A percentile compares a stretch with the other conserved stretches of the same genome.
Conservation (phyloP, 164 flowering plant species). For the Nelumbo lutea region DNA sequence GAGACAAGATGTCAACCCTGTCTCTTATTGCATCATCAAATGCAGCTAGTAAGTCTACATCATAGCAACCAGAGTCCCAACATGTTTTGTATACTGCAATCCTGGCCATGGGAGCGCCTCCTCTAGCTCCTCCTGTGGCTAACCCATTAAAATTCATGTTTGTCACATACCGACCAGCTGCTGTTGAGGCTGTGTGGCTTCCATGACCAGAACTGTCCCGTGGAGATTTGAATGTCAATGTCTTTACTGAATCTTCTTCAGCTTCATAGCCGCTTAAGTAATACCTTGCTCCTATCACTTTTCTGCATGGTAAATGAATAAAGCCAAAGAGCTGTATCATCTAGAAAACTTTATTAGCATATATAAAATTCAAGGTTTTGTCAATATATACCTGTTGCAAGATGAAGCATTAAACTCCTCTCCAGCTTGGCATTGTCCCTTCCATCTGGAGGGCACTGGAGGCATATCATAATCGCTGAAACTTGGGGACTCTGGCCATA, state of each 20-base stretch:
- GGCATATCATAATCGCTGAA: slow-evolving; percentile 66
- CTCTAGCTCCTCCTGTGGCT: slow-evolving; percentile 74
- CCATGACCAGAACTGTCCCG: slow-evolving; percentile 85
- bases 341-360: not conserved
- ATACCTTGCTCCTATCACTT: slow-evolving; percentile 78
- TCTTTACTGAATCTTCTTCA: slow-evolving; percentile 38
- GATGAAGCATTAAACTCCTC: slow-evolving; percentile 64
- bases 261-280: slow-evolving; percentile 57
- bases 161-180: slow-evolving; percentile 67
- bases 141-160: slow-evolving; percentile 60
- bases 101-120: slow-evolving; percentile 83
- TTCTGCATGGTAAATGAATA: slow-evolving; percentile 32
- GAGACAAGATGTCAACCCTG: slow-evolving; percentile 63
- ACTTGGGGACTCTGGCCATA: slow-evolving; percentile 87
- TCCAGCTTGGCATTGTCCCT: slow-evolving; percentile 65
- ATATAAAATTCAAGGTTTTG: not conserved
- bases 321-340: not conserved
- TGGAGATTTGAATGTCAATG: slow-evolving; percentile 49
- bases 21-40: slow-evolving; percentile 85
- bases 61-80: slow-evolving; percentile 81
- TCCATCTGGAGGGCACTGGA: slow-evolving; percentile 70
- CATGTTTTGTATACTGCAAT: slow-evolving; percentile 79
- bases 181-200: slow-evolving; percentile 82
- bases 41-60: slow-evolving; percentile 73
- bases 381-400: slow-evolving; percentile 68